phyloP scores from a whole-genome alignment of 2,329 filamentous ascomycete species.

The Diaporthe sp. region DNA sequence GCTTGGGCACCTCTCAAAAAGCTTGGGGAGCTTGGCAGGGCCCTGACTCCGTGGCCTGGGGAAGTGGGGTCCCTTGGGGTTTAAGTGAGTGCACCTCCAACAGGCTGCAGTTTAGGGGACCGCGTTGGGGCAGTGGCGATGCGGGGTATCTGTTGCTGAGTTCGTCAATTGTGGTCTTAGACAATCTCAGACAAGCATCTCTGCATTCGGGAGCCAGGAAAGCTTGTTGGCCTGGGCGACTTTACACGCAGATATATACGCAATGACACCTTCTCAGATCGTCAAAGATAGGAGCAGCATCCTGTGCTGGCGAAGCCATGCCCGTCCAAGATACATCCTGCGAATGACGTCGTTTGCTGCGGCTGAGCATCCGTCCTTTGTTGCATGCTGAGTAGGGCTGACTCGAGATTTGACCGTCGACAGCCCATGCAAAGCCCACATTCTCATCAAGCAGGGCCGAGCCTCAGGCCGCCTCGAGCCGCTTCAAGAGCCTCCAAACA shows the following conservation, averaged over 20 bases:
- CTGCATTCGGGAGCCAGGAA: neutral
- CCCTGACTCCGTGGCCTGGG: neutral
- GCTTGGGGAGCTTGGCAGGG: conserved; percentile 4
- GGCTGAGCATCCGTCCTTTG: conserved; percentile 3
- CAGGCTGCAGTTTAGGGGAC: neutral
- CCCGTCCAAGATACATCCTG: neutral
- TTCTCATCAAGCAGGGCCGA: neutral
- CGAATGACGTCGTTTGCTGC: neutral
- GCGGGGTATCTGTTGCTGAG: neutral
- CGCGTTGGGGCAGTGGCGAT: neutral
- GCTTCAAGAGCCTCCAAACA: neutral
- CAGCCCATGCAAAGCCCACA: neutral
- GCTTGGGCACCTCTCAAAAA: neutral
- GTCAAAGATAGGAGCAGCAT: neutral
- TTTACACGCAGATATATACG: neutral
- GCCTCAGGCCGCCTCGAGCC: neutral
- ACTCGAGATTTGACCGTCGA: neutral
- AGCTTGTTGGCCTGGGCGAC: neutral
- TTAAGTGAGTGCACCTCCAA: neutral
- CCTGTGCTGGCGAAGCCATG: neutral
- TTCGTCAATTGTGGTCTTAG: neutral
- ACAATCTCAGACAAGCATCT: neutral
- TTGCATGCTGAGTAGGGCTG: conserved; percentile 2
- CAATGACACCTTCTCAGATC: neutral
- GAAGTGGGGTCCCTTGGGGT: neutral